These are phyloP conservation scores for Corylus avellana DNA, from an alignment of 306 rosid species.

Conservation along the genomic window DNA sequence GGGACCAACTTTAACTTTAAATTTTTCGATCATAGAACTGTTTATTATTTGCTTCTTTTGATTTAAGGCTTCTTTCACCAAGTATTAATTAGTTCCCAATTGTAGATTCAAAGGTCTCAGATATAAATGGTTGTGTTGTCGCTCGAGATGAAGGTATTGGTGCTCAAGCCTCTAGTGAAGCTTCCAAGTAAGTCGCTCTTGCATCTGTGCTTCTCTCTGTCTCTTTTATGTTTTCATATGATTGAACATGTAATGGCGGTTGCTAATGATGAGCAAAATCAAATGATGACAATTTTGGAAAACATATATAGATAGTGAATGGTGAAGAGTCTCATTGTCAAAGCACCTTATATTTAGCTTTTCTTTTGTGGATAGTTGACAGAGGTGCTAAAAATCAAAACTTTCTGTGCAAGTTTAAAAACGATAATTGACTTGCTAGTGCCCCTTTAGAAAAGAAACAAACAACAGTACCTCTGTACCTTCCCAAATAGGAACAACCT, in stretches of 20 bases:
- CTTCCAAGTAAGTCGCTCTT: slow-evolving; percentile 51
- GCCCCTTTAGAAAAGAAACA: neutral
- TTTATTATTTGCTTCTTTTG: slow-evolving; percentile 8
- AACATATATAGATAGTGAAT: neutral
- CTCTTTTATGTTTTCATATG: slow-evolving; percentile 7
- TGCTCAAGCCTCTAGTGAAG: slow-evolving; percentile 35
- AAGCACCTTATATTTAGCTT: neutral
- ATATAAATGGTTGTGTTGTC: slow-evolving; percentile 29
- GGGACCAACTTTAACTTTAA: neutral
- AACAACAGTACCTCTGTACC: neutral
- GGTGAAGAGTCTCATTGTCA: neutral
- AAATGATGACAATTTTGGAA: neutral
- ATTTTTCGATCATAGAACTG: neutral
- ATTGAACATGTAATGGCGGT: slow-evolving; percentile 19
- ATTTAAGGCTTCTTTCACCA: slow-evolving; percentile 9
- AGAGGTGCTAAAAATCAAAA: neutral
- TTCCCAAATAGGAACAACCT: neutral
- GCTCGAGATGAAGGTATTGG: slow-evolving; percentile 20
- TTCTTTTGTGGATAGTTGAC: neutral
- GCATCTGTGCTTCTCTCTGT: slow-evolving; percentile 12
- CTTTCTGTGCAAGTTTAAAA: neutral
- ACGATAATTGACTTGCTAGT: neutral
- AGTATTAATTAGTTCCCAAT: slow-evolving; percentile 21
- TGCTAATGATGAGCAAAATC: slow-evolving; percentile 5
- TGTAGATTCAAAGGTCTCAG: slow-evolving; percentile 38